These are phyloP conservation scores for Lasiodiplodia theobromae DNA, from an alignment of 2,329 filamentous ascomycete genomes.

Conservation along the genomic window DNA sequence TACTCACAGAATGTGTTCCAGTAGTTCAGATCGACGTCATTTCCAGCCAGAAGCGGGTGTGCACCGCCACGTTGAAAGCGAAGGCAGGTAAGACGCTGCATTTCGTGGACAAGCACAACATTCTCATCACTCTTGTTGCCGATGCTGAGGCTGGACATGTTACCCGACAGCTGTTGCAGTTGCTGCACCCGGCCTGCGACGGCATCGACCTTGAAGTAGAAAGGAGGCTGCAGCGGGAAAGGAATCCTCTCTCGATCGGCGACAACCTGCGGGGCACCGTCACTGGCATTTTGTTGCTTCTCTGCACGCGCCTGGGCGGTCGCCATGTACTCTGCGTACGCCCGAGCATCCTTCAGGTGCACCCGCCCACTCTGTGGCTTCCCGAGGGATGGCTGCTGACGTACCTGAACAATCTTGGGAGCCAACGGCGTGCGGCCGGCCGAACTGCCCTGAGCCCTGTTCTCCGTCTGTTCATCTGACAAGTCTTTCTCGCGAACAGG, in stretches of 20 bases:
- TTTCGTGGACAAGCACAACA: neutral
- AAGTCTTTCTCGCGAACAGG: neutral
- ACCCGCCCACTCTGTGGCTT: too few species aligned
- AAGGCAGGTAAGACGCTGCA: neutral
- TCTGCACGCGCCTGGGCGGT: neutral
- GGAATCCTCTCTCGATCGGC: neutral
- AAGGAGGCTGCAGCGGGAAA: neutral
- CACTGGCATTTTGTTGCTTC: neutral
- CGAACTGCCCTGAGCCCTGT: neutral
- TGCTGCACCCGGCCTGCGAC: neutral
- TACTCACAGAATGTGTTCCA: conserved; percentile 9
- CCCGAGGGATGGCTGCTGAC: neutral
- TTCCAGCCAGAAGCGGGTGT: neutral
- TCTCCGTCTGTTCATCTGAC: neutral
- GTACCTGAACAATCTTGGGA: conserved; percentile 5
- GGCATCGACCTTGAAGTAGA: neutral
- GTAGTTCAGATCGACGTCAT: neutral
- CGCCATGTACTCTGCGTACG: neutral
- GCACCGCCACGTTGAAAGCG: conserved; percentile 9
- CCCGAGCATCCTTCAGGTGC: neutral
- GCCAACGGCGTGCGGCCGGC: neutral
- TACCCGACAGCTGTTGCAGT: too few species aligned
- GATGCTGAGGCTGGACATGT: neutral
- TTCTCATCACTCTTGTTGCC: neutral
- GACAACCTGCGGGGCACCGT: neutral